phyloP scores from a whole-genome alignment of 2,329 filamentous ascomycete species.

The Penicillium sp. region DNA sequence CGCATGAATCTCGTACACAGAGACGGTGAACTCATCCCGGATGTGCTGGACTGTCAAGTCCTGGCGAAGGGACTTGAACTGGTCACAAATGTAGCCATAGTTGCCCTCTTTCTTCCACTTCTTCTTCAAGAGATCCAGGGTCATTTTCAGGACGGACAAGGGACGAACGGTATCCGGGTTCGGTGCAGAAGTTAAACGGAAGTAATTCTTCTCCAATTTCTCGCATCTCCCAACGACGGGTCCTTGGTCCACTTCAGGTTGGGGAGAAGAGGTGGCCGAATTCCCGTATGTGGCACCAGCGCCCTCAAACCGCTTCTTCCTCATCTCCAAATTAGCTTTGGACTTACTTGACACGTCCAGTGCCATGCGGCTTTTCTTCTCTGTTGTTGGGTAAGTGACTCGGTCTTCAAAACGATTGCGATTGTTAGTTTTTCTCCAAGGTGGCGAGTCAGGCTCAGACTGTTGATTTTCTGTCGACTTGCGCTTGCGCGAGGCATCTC shows the following conservation, averaged over 20 bases:
- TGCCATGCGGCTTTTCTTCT: conserved; percentile 52
- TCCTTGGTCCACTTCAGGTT: conserved; percentile 49
- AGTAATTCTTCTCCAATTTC: conserved; percentile 86
- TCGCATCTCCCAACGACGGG: conserved; percentile 86
- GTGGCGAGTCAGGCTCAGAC: conserved; percentile 58
- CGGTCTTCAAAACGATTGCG: conserved; percentile 68
- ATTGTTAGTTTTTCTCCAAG: conserved; percentile 74
- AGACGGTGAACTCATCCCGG: conserved; percentile 93
- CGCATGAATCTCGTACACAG: conserved; percentile 95
- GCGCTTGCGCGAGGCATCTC: conserved; percentile 66
- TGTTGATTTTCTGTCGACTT: conserved; percentile 68
- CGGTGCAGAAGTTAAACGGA: conserved; percentile 87
- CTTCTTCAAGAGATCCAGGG: conserved; percentile 83
- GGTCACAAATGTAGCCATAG: conserved; percentile 97
- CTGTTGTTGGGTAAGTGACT: conserved; percentile 62
- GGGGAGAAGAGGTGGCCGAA: conserved; percentile 39
- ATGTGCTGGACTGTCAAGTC: conserved; percentile 97
- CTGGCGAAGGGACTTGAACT: conserved; percentile 98
- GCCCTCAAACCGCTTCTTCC: conserved; percentile 79
- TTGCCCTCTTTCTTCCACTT: conserved; percentile 94
- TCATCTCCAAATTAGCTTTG: conserved; percentile 80
- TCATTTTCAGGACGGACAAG: conserved; percentile 73
- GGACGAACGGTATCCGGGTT: conserved; percentile 88
- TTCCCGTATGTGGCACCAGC: conserved; percentile 43
- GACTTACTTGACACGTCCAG: conserved; percentile 76